Evolutionary conservation across 805 yeast species (phyloP).

Genomic region (Ogataea henricii): DNA sequence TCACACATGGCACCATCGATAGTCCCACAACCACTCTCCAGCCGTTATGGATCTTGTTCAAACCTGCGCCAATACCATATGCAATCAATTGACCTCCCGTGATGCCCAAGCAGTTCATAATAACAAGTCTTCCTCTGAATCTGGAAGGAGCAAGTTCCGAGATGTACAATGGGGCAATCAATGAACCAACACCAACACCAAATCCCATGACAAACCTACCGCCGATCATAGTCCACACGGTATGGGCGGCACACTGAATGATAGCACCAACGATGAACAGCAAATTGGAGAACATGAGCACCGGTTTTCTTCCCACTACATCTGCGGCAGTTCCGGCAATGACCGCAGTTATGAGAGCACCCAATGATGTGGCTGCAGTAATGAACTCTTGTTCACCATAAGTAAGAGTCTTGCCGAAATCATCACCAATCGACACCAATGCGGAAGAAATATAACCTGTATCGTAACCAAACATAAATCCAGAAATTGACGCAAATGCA

Average conservation of each 20-base stretch:
- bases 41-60: constrained; percentile 71
- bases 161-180: constrained; percentile 91
- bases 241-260: constrained; percentile 77
- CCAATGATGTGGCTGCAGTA: constrained; percentile 92
- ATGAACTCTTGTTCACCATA: constrained; percentile 85
- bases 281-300: constrained; percentile 78
- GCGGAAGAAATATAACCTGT: constrained; percentile 97
- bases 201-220: constrained; percentile 94
- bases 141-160: constrained; percentile 90
- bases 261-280: constrained; percentile 83
- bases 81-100: constrained; percentile 96
- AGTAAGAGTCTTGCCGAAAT: constrained; percentile 61
- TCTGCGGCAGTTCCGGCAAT: constrained; percentile 85
- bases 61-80: constrained; percentile 90
- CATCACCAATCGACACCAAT: constrained; percentile 79
- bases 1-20: constrained; percentile 81
- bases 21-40: constrained; percentile 94
- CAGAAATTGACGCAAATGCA: constrained; percentile 82
- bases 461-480: constrained; percentile 96
- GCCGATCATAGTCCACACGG: constrained; percentile 87
- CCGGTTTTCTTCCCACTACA: constrained; percentile 79
- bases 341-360: constrained; percentile 81
- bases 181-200: constrained; percentile 94
- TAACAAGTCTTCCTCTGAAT: constrained; percentile 89
- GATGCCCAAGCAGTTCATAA: constrained; percentile 82